Evolutionary conservation across 2,329 filamentous ascomycete genomes (phyloP).

Genomic region (Penicillium griseofulvum): DNA sequence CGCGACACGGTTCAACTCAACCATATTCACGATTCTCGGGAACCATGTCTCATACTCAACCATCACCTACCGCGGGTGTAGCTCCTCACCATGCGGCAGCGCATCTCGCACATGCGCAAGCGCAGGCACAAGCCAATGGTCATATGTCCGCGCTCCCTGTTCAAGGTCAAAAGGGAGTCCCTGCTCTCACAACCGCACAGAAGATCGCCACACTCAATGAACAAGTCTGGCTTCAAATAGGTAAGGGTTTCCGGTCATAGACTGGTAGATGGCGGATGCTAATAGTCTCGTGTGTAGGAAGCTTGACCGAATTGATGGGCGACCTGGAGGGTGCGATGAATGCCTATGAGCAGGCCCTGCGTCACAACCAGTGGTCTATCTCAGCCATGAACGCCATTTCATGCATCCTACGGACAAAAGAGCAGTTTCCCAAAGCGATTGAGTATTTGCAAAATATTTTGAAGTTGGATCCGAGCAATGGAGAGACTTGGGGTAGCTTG

Average conservation of each 20-base stretch:
- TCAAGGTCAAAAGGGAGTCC: slow-evolving; percentile 56
- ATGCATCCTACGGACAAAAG: slow-evolving; percentile 82
- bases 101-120: slow-evolving; percentile 30
- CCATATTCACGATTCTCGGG: slow-evolving; percentile 8
- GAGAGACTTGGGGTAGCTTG: slow-evolving; percentile 93
- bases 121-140: slow-evolving; percentile 39
- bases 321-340: slow-evolving; percentile 84
- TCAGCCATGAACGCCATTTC: slow-evolving; percentile 93
- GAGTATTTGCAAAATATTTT: slow-evolving; percentile 90
- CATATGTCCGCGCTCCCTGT: slow-evolving; percentile 58
- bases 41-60: slow-evolving; percentile 73
- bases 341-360: slow-evolving; percentile 86
- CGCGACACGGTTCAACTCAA: slow-evolving; percentile 20
- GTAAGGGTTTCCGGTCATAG: slow-evolving; percentile 52
- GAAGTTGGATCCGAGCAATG: slow-evolving; percentile 83
- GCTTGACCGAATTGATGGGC: slow-evolving; percentile 80
- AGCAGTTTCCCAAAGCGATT: slow-evolving; percentile 90
- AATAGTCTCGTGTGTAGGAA: slow-evolving; percentile 55
- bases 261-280: slow-evolving; percentile 1
- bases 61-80: slow-evolving; percentile 75
- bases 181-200: slow-evolving; percentile 65
- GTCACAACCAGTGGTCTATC: slow-evolving; percentile 83
- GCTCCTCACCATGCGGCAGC: slow-evolving; percentile 55
- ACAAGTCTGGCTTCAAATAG: slow-evolving; percentile 86
- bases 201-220: slow-evolving; percentile 80